phyloP scores from a whole-genome alignment of 768 basidiomycete species.

The Amylocystis lapponica region DNA sequence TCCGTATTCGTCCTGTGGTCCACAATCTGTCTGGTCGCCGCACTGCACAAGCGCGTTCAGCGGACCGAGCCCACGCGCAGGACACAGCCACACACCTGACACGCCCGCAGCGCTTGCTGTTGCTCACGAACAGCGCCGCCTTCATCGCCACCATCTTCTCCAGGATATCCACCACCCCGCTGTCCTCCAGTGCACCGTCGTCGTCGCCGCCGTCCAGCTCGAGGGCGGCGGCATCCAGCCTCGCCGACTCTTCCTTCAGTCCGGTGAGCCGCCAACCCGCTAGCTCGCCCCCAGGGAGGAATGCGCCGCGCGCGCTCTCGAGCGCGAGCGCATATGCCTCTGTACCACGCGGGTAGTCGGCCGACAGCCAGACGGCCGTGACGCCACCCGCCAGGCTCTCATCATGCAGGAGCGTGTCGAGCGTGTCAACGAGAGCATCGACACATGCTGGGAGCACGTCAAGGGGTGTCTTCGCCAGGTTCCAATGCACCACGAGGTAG shows the following conservation, averaged over 20 bases:
- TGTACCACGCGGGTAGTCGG: conserved; percentile 43
- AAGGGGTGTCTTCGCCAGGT: conserved; percentile 45
- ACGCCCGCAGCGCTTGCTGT: conserved; percentile 39
- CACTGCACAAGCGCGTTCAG: conserved; percentile 25
- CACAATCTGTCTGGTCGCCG: conserved; percentile 49
- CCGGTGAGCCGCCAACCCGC: conserved; percentile 38
- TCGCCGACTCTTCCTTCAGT: conserved; percentile 34
- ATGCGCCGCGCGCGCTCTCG: conserved; percentile 36
- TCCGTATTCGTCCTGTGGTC: conserved; percentile 31
- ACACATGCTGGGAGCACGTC: conserved; percentile 43
- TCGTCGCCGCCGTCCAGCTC: not conserved
- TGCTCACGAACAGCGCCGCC: conserved; percentile 46
- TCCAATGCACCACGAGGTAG: conserved; percentile 52
- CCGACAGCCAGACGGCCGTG: conserved; percentile 48
- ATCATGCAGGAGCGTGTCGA: conserved; percentile 23
- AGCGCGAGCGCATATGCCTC: conserved; percentile 42
- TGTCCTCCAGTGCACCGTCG: conserved; percentile 34
- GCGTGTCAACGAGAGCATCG: conserved; percentile 39
- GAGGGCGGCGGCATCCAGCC: conserved; percentile 17
- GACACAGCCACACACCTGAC: conserved; percentile 36
- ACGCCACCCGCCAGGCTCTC: conserved; percentile 24
- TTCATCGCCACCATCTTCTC: conserved; percentile 50
- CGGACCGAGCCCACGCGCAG: not conserved
- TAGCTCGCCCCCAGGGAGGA: conserved; percentile 36
- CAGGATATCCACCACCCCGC: conserved; percentile 48